phyloP scores from a whole-genome alignment of 2,329 filamentous ascomycete genomes.

The Colletotrichum scovillei region DNA sequence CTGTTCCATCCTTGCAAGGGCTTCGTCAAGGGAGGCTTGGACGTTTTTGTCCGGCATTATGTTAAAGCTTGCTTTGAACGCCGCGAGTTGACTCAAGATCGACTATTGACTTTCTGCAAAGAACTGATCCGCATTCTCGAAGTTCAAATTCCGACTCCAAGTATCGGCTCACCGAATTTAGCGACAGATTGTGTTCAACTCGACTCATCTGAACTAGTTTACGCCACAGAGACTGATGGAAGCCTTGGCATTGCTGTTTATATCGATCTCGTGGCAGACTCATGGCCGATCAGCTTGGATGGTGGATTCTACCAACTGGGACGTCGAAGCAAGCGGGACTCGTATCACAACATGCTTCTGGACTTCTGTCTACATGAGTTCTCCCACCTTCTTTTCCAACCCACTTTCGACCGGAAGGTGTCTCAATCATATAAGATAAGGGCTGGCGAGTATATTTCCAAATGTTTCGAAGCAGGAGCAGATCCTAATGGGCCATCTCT shows the following conservation, averaged over 20 bases:
- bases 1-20: neutral
- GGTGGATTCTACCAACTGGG: neutral
- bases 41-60: accelerated
- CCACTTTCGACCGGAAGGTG: too few relatives aligned
- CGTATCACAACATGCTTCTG: neutral
- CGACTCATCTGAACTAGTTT: neutral
- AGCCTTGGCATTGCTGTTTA: neutral
- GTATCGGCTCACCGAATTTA: neutral
- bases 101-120: neutral
- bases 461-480: neutral
- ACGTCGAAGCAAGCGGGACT: neutral
- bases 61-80: neutral
- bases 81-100: neutral
- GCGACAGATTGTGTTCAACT: neutral
- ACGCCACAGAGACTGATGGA: neutral
- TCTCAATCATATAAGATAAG: neutral
- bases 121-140: neutral
- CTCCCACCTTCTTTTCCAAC: too few relatives aligned
- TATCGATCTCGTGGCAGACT: neutral
- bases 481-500: neutral
- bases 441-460: neutral
- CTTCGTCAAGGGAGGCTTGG: neutral
- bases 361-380: neutral
- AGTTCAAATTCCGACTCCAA: neutral
- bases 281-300: neutral